Base-by-base conservation (phyloP, 257 asterid species). In the Petrea volubilis region DNA sequence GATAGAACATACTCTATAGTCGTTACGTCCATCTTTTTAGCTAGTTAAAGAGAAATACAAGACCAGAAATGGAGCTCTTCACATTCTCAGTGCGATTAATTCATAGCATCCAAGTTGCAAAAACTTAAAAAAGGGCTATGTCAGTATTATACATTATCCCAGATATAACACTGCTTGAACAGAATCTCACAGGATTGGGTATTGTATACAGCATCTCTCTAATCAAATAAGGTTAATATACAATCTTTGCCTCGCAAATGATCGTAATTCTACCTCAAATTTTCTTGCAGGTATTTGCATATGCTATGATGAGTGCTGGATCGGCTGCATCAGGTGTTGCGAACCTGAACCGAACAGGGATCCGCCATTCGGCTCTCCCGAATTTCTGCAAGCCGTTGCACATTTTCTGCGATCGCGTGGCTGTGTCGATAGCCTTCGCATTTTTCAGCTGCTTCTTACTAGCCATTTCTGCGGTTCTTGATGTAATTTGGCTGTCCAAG, bases 291-390 rank as follows among this genome's bases (percentile, higher is more conserved):
- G 67, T 93, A 47, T 85, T 93, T 74, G 91, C 92, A 3, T 89
- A 79, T 57, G 96, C 86, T 2, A 49, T 84, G 92, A 86, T 93
- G 87, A 88, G 98, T 31, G 98, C 93, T 11, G 97, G 92, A 79
- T 93, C 98, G 23, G 97, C 98, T 14, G 92, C 97, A 11, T 81
- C 96, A 0, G 95, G 98, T 0, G 96, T 90, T 0, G 85, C 96
- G 33, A 93, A 83, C 75, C 79, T 93, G 75, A 93, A 93, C 70
- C 87, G 90, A 1, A 84, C 95, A 0, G 98, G 98, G 25, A 86
- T 93, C 8, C 87, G 63, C 12, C 98, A 90, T 60, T 80, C 95
- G 0, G 76, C 92, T 11, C 84, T 93, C 15, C 98, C 98, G 0
- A 90, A 90, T 76, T 93, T 90, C 85, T 93, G 98, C 90, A 86